phyloP scores from a whole-genome alignment of 768 basidiomycete species.

The Rhizopogon rudus region DNA sequence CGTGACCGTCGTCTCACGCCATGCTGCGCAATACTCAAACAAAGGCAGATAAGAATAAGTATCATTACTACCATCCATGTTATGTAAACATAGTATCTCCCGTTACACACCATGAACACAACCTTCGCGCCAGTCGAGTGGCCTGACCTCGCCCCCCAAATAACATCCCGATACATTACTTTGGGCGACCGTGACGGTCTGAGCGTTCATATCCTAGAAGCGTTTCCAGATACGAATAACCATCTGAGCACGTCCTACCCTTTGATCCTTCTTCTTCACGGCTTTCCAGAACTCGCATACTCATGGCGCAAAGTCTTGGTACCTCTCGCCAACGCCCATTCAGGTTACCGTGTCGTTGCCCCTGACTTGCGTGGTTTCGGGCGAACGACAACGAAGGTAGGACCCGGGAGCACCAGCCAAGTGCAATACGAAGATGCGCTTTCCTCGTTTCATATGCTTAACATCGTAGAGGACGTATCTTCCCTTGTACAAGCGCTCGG shows the following conservation, averaged over 20 bases:
- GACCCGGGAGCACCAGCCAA: conserved; percentile 9
- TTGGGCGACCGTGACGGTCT: conserved; percentile 39
- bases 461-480: conserved; percentile 46
- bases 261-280: conserved; percentile 55
- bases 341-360: conserved; percentile 57
- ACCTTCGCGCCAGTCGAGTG: neutral
- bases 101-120: neutral
- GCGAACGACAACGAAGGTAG: conserved; percentile 25
- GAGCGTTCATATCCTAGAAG: conserved; percentile 46
- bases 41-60: too few relatives aligned
- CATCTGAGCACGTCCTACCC: conserved; percentile 25
- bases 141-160: conserved; percentile 21
- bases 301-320: conserved; percentile 59
- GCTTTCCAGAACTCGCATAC: conserved; percentile 63
- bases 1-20: too few relatives aligned
- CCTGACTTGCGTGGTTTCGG: conserved; percentile 59
- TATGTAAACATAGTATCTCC: too few relatives aligned
- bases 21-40: too few relatives aligned
- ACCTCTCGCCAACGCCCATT: conserved; percentile 36
- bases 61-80: too few relatives aligned
- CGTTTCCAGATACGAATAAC: conserved; percentile 22
- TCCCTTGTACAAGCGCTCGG: conserved; percentile 48
- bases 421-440: conserved; percentile 45
- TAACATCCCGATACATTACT: conserved; percentile 34
- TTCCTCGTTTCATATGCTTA: conserved; percentile 44